Evolutionary conservation across 1,284 basidiomycete species (phyloP).

Genomic region (Coniferiporia sulphurascens): DNA sequence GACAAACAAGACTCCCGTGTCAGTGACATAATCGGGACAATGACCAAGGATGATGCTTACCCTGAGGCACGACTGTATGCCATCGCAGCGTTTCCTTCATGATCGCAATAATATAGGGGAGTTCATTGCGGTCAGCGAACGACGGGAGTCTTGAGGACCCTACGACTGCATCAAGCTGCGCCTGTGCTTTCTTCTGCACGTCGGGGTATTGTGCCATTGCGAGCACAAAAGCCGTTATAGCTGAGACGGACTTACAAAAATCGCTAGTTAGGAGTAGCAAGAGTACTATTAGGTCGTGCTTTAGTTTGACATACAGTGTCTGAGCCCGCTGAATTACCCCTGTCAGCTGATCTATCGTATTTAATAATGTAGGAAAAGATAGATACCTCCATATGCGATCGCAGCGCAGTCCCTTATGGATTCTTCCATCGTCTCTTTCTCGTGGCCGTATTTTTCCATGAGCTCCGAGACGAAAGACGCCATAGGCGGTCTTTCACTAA

Average conservation of each 20-base stretch:
- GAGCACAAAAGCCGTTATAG: constrained; percentile 48
- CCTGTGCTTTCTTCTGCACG: constrained; percentile 49
- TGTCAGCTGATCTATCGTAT: too few relatives aligned
- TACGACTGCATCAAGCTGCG: constrained; percentile 57
- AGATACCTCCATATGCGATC: constrained; percentile 12
- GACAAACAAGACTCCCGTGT: neutral
- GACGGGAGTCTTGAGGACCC: constrained; percentile 56
- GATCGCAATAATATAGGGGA: constrained; percentile 59
- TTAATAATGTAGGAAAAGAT: neutral
- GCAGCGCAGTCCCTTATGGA: constrained; percentile 11
- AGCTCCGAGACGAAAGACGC: constrained; percentile 4
- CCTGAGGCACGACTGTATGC: constrained; percentile 45
- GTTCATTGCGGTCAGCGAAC: constrained; percentile 50
- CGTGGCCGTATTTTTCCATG: constrained; percentile 2
- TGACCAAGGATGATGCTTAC: neutral
- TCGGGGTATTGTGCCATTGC: constrained; percentile 49
- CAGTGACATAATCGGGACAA: neutral
- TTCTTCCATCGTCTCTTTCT: constrained; percentile 1
- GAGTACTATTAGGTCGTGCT: neutral
- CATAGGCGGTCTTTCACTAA: neutral
- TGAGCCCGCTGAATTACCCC: neutral
- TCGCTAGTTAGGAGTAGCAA: neutral
- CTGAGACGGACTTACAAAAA: constrained; percentile 40
- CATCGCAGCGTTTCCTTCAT: constrained; percentile 61
- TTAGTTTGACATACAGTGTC: neutral